Conservation (phyloP, 306 rosid species). For the Rosa chinensis region DNA sequence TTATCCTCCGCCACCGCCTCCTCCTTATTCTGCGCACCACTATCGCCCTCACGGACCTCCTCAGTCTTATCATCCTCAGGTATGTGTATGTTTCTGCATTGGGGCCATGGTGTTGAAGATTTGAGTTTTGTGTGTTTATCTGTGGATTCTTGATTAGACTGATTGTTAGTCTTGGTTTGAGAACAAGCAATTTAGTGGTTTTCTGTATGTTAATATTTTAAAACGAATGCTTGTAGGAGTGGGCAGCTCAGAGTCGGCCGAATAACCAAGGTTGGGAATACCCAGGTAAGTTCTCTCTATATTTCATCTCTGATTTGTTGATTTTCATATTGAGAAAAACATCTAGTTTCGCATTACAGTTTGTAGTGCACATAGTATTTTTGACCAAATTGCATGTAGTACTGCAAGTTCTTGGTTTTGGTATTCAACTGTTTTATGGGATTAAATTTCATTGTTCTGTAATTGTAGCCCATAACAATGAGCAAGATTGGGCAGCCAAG, state of each 20-base stretch:
- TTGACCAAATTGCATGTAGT: no score
- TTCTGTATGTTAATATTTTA: background rate
- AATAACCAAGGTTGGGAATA: conserved; percentile 58
- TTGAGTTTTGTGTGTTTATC: background rate
- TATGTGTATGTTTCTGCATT: background rate
- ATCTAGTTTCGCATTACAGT: background rate
- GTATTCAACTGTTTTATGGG: background rate
- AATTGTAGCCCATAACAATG: conserved; percentile 45
- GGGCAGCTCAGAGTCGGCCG: conserved; percentile 70
- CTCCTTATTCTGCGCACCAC: conserved; percentile 44
- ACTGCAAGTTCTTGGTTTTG: background rate
- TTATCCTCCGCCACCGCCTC: conserved; percentile 52
- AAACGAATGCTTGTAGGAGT: conserved; percentile 50
- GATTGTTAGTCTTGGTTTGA: background rate
- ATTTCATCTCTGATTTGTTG: background rate
- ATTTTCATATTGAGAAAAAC: background rate
- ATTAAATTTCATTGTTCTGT: conserved; percentile 5
- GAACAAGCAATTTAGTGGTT: background rate
- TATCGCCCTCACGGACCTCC: conserved; percentile 42
- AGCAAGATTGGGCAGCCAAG: conserved; percentile 96
- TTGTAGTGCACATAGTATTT: background rate
- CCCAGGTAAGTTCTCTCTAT: conserved; percentile 49
- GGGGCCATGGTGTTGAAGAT: background rate
- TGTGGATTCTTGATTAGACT: background rate
- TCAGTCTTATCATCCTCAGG: conserved; percentile 51